Conservation (phyloP, 1,284 basidiomycete species). For the Cutaneotrichosporon cutaneum region DNA sequence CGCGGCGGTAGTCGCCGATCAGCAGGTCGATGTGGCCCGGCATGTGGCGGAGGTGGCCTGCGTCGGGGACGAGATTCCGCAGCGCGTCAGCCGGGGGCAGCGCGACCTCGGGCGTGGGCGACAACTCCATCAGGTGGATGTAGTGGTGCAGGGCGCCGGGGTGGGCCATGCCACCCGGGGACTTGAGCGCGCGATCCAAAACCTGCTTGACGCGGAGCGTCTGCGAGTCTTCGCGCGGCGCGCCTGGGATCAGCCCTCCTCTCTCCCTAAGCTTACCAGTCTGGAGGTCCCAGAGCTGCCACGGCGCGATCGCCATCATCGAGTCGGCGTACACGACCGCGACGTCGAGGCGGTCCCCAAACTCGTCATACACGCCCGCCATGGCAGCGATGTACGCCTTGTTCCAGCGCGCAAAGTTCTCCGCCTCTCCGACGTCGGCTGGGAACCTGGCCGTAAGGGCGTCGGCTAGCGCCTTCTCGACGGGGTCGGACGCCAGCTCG, state of each 20-base stretch:
- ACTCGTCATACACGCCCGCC: slow-evolving; percentile 34
- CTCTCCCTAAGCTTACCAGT: slow-evolving; percentile 31
- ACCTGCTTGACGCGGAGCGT: slow-evolving; percentile 34
- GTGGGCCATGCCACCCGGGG: slow-evolving; percentile 25
- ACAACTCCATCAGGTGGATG: slow-evolving; percentile 48
- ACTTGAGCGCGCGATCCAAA: slow-evolving; percentile 31
- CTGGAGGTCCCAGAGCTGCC: slow-evolving; percentile 45
- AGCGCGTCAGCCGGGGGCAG: slow-evolving; percentile 37
- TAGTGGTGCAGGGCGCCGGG: slow-evolving; percentile 46
- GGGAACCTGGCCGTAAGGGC: slow-evolving; percentile 27
- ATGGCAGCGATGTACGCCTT: slow-evolving; percentile 34
- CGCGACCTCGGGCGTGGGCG: slow-evolving; percentile 38
- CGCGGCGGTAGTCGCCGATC: slow-evolving; percentile 45
- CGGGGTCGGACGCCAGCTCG: slow-evolving; percentile 8
- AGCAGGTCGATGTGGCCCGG: slow-evolving; percentile 46
- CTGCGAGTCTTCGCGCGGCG: slow-evolving; percentile 24
- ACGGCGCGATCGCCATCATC: slow-evolving; percentile 44
- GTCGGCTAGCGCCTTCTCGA: slow-evolving; percentile 19
- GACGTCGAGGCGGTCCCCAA: slow-evolving; percentile 36
- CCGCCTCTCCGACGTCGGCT: background rate
- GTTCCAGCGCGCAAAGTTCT: slow-evolving; percentile 32
- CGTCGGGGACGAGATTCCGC: slow-evolving; percentile 40
- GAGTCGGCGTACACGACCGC: slow-evolving; percentile 41
- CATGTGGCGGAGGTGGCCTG: slow-evolving; percentile 47
- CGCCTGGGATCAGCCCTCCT: slow-evolving; percentile 7